phyloP scores from a whole-genome alignment of 1,139 yeast genomes.

The Candida sojae region DNA sequence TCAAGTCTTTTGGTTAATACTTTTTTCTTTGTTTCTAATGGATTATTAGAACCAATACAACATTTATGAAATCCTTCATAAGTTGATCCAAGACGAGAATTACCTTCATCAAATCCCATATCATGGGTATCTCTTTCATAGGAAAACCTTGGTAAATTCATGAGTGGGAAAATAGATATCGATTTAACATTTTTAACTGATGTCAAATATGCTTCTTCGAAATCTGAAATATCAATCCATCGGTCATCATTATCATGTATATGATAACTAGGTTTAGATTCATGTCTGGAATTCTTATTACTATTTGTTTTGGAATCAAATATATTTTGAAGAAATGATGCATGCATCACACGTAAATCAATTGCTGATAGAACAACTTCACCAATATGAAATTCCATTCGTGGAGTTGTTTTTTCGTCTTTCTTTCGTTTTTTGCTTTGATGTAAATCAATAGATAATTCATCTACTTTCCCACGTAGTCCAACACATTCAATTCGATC shows the following conservation, averaged over 20 bases:
- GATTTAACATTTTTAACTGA: slow-evolving; percentile 24
- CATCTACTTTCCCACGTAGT: slow-evolving; percentile 40
- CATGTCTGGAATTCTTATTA: slow-evolving; percentile 3
- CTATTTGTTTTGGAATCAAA: slow-evolving; percentile 17
- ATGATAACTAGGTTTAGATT: slow-evolving; percentile 21
- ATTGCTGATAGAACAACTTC: slow-evolving; percentile 43
- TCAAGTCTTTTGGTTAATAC: slow-evolving; percentile 27
- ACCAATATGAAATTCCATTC: slow-evolving; percentile 46
- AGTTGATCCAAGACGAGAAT: background rate
- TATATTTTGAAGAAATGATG: slow-evolving; percentile 31
- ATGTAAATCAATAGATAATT: slow-evolving; percentile 44
- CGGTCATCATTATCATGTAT: slow-evolving; percentile 35
- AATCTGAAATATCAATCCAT: slow-evolving; percentile 49
- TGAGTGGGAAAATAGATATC: slow-evolving; percentile 33
- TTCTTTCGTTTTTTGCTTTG: slow-evolving; percentile 35
- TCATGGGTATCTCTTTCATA: slow-evolving; percentile 40
- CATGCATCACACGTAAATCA: slow-evolving; percentile 39
- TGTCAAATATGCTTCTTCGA: slow-evolving; percentile 39
- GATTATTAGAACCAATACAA: slow-evolving; percentile 25
- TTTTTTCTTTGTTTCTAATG: slow-evolving; percentile 31
- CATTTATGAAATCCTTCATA: slow-evolving; percentile 25
- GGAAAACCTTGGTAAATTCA: slow-evolving; percentile 39
- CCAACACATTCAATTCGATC: slow-evolving; percentile 42
- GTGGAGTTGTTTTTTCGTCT: slow-evolving; percentile 26
- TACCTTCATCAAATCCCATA: slow-evolving; percentile 27